Conservation (phyloP, 257 asterid species). For the Rauvolfia tetraphylla region DNA sequence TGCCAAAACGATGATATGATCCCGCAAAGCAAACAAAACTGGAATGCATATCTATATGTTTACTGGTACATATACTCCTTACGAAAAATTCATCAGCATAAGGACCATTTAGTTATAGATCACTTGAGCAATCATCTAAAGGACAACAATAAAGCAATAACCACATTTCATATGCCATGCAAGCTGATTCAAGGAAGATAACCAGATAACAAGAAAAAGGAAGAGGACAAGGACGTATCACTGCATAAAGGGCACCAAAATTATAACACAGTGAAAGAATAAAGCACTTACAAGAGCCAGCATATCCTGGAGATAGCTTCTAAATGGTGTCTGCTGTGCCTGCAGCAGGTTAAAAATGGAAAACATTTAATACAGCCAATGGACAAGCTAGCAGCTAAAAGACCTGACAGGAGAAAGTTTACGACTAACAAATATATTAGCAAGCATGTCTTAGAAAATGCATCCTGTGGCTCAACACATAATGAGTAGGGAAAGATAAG, state of each 20-base stretch:
- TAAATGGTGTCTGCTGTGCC: conserved; percentile 89
- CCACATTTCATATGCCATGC: not conserved
- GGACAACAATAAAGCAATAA: not conserved
- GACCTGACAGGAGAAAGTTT: not conserved
- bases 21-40: not conserved
- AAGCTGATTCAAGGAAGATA: not conserved
- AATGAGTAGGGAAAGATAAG: not conserved
- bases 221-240: not conserved
- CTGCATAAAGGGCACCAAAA: not conserved
- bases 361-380: not conserved
- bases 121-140: not conserved
- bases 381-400: not conserved
- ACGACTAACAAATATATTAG: too few species aligned
- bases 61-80: not conserved
- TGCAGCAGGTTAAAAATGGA: conserved; percentile 27
- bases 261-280: not conserved
- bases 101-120: not conserved
- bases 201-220: not conserved
- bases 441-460: not conserved
- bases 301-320: conserved; percentile 85
- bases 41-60: not conserved
- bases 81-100: not conserved
- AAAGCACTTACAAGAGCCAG: conserved; percentile 63
- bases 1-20: not conserved
- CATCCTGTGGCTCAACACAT: not conserved